A percentile compares a stretch with the other conserved stretches of the same genome.
These are phyloP conservation scores for Xylariaceae sp. DNA, from an alignment of 2,329 filamentous ascomycete genomes.

Conservation along the genomic window DNA sequence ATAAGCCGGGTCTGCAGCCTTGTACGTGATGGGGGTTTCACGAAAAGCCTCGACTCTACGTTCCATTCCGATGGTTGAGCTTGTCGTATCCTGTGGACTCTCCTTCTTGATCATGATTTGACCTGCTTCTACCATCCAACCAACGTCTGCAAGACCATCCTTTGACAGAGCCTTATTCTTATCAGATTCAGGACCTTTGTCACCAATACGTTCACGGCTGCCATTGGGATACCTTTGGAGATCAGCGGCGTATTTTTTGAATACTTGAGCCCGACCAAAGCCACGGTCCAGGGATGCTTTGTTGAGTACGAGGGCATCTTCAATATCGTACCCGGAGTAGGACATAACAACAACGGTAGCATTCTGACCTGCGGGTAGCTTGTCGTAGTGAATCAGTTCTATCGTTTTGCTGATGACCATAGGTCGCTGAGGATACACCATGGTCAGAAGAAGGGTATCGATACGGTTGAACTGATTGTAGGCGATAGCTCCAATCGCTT, in stretches of 20 bases:
- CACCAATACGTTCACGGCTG: slow-evolving; percentile 59
- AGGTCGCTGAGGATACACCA: slow-evolving; percentile 95
- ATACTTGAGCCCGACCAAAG: slow-evolving; percentile 96
- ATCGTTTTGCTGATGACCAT: slow-evolving; percentile 98
- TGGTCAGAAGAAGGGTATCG: slow-evolving; percentile 89
- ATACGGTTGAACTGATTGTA: slow-evolving; percentile 98
- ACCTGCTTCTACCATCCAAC: slow-evolving; percentile 68
- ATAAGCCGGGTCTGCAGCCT: slow-evolving; percentile 75
- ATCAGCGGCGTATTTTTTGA: slow-evolving; percentile 84
- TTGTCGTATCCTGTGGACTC: slow-evolving; percentile 66
- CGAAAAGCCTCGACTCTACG: slow-evolving; percentile 58
- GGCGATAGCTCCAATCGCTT: slow-evolving; percentile 96
- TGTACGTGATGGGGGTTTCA: slow-evolving; percentile 70
- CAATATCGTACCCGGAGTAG: slow-evolving; percentile 98
- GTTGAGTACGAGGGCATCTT: slow-evolving; percentile 94
- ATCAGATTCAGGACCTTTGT: slow-evolving; percentile 55
- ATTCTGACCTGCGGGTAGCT: slow-evolving; percentile 92
- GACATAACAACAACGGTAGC: slow-evolving; percentile 99
- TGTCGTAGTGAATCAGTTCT: slow-evolving; percentile 93
- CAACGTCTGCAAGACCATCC: slow-evolving; percentile 88
- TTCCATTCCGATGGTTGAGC: slow-evolving; percentile 64
- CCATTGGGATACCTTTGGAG: slow-evolving; percentile 87
- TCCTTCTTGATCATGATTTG: slow-evolving; percentile 91
- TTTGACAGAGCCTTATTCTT: slow-evolving; percentile 68
- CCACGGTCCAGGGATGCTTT: slow-evolving; percentile 93